Evolutionary conservation across 371 early-diverging fungal species (phyloP), one percentile per base, ranked within the genome.

Genomic region (Capniomyces stellatus): DNA sequence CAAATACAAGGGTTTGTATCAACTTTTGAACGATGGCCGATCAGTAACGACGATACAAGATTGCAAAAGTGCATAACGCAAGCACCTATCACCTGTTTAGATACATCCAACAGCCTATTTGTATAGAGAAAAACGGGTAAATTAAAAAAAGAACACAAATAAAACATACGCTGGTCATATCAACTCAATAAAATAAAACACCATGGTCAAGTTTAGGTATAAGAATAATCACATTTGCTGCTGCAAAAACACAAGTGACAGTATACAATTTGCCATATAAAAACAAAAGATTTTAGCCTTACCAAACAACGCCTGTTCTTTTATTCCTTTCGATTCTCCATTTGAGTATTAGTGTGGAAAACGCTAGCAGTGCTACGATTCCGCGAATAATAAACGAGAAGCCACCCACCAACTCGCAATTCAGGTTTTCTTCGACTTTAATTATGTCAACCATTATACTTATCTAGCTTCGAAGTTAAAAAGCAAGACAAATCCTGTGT

Each of bases 331-430:
- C 70, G 55, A 64, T 58, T 50, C 69, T 55, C 35, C 70, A 63
- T 57, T 70, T 70, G 22, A 70, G 54, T 18, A 70, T 51, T 23
- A 70, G 57, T n/a, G 65, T 69, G 19, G 70, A 68, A 51, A 70
- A 62, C 24, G 71, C 70, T 21, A 68, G 49, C 6, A 70, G 55
- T 43, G 65, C 70, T 28, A 70, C 64, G 39, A 67, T 29, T 3
- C 55, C 49, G 55, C 69, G 67, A 46, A 70, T 55, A 13, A 61
- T 46, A 3, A 70, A 58, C 23, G 70, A 66, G 35, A 69, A 70
- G 51, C 57, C 54, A 4, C 67, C 70, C 1, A 64, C 66, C 12
- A 70, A 58, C 49, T 40, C 42, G 55, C 70, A 70, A 15, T 35
- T 35, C n/a, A n/a, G n/a, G n/a, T n/a, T n/a, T n/a, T n/a, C n/a